Percentiles rank a stretch among this genome's conserved stretches.
phyloP scores from a whole-genome alignment of 768 basidiomycete species.

The Boletus vermiculosoides region DNA sequence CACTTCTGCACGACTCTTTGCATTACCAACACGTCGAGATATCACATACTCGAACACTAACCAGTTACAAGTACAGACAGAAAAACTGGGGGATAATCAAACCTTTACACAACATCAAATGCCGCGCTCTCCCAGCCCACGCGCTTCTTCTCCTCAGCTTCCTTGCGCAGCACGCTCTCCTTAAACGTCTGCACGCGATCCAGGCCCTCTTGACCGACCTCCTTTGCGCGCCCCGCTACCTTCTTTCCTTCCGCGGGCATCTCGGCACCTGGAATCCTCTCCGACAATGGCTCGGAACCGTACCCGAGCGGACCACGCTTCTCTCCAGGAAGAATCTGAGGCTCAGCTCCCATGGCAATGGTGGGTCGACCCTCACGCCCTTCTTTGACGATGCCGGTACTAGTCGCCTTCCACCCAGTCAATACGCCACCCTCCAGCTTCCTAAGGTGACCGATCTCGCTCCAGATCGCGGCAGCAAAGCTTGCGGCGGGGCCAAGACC shows the following conservation, averaged over 20 bases:
- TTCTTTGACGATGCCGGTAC: constrained; percentile 62
- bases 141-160: constrained; percentile 34
- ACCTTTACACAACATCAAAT: constrained; percentile 37
- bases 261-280: constrained; percentile 6
- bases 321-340: constrained; percentile 66
- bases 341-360: constrained; percentile 71
- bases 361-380: constrained; percentile 34
- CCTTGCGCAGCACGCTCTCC: constrained; percentile 44
- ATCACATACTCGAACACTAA: not conserved
- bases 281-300: constrained; percentile 38
- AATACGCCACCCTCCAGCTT: constrained; percentile 36
- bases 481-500: constrained; percentile 51
- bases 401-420: constrained; percentile 53
- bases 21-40: not conserved
- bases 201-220: constrained; percentile 35
- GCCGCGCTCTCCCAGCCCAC: constrained; percentile 51
- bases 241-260: not conserved
- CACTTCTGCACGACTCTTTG: not conserved
- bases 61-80: not conserved
- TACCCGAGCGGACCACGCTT: constrained; percentile 67
- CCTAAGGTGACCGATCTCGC: constrained; percentile 61
- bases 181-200: constrained; percentile 43
- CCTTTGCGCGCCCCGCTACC: constrained; percentile 36
- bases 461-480: constrained; percentile 63
- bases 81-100: not conserved